phyloP scores from a whole-genome alignment of 495 filamentous ascomycete genomes.

The Evernia prunastri region DNA sequence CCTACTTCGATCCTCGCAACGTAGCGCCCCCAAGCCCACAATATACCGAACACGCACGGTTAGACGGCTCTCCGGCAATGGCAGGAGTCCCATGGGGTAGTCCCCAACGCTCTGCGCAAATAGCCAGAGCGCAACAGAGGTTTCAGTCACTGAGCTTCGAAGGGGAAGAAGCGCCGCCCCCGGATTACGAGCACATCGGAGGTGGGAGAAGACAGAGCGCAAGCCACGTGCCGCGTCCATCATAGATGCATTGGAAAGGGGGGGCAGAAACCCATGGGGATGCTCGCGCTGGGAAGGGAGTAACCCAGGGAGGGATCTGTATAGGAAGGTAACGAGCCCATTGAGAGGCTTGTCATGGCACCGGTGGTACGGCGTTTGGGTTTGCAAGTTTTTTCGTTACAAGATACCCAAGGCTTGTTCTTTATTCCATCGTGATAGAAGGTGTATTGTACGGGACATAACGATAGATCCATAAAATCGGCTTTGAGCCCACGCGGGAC shows the following conservation, averaged over 20 bases:
- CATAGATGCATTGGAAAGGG: neutral
- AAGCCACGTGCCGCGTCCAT: neutral
- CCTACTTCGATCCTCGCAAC: slow-evolving; percentile 18
- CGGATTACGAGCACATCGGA: neutral
- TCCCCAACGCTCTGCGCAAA: slow-evolving; percentile 6
- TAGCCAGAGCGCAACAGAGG: slow-evolving; percentile 14
- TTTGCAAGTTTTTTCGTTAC: neutral
- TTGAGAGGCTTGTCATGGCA: no score
- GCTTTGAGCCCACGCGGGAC: neutral
- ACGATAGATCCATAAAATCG: neutral
- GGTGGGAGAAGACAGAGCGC: neutral
- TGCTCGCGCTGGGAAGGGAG: no score
- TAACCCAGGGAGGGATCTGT: neutral
- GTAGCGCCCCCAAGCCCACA: slow-evolving; percentile 22
- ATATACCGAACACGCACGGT: slow-evolving; percentile 14
- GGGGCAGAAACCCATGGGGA: neutral
- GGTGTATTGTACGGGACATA: neutral
- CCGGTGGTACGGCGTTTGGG: neutral
- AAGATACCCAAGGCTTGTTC: slow-evolving; percentile 6
- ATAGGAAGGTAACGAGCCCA: neutral
- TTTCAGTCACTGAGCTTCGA: slow-evolving; percentile 24
- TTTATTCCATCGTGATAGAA: neutral
- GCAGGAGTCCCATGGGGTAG: neutral
- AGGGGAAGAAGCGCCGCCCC: slow-evolving; percentile 10
- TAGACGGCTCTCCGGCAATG: slow-evolving; percentile 5